These are phyloP conservation scores for Phyllostachys edulis DNA, from an alignment of 176 grass and related monocot species.

Conservation along the genomic window DNA sequence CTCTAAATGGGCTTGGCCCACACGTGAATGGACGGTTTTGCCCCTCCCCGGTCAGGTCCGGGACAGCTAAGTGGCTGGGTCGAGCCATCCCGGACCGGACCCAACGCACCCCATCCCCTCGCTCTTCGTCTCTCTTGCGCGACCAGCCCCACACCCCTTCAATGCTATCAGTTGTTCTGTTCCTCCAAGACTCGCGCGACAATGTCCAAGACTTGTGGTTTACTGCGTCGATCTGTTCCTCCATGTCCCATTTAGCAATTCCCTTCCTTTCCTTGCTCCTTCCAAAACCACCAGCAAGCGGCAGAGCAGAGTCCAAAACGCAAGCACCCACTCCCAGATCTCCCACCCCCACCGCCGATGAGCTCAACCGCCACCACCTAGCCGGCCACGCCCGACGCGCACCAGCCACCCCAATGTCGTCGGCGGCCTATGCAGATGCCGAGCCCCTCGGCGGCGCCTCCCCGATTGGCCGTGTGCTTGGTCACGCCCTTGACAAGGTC, in stretches of 20 bases:
- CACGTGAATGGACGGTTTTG: no score
- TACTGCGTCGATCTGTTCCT: not conserved
- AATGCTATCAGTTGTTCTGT: no score
- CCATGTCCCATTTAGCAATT: not conserved
- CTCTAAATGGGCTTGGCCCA: no score
- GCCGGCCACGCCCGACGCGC: not conserved
- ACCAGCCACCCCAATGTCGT: constrained; percentile 26
- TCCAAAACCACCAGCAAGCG: not conserved
- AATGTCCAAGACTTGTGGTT: not conserved
- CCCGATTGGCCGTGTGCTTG: constrained; percentile 46
- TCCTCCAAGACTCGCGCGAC: no score
- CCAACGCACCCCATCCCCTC: no score
- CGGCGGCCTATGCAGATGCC: constrained; percentile 9
- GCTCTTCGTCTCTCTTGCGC: no score
- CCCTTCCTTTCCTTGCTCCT: constrained; percentile 19
- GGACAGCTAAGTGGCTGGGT: no score
- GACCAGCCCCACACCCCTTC: no score
- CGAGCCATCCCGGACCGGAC: no score
- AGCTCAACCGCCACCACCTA: not conserved
- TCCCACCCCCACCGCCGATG: constrained; percentile 25
- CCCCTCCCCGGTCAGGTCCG: no score
- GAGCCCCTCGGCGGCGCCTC: constrained; percentile 48
- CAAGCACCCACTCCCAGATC: constrained; percentile 35
- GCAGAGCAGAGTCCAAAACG: not conserved
- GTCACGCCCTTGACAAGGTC: constrained; percentile 71